Percentiles rank a stretch among this genome's conserved stretches.
phyloP scores from a whole-genome alignment of 352 stramenopile genomes.

The Globisporangium abappressorium region DNA sequence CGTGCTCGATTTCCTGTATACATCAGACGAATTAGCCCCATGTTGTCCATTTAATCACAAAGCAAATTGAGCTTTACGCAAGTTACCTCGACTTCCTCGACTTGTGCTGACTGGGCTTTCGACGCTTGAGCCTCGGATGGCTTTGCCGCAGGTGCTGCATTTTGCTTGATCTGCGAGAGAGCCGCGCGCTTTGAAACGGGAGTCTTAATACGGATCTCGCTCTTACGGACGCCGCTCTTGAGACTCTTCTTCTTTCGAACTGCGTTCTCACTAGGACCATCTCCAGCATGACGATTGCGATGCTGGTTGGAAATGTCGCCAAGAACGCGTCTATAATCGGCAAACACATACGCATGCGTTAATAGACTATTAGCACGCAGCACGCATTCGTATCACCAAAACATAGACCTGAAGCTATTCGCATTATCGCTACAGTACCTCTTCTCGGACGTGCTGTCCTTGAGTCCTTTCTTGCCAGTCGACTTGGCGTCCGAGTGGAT shows the following conservation, averaged over 20 bases:
- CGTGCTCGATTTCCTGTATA: conserved; percentile 62
- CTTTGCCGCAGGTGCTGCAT: background rate
- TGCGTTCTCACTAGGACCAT: background rate
- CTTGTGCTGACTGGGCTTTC: conserved; percentile 13
- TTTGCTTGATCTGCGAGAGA: background rate
- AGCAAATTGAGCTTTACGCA: background rate
- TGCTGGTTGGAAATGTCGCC: conserved; percentile 81
- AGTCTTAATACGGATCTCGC: conserved; percentile 25
- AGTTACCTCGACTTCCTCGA: conserved; percentile 42
- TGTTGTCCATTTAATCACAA: background rate
- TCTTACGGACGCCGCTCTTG: conserved; percentile 17
- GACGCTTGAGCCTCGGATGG: conserved; percentile 15
- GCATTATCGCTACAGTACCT: conserved; percentile 16
- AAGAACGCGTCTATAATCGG: conserved; percentile 44
- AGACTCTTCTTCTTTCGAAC: conserved; percentile 28
- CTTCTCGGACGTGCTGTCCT: conserved; percentile 39
- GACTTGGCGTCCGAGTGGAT: conserved; percentile 45
- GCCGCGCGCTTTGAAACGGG: conserved; percentile 18
- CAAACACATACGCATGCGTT: background rate
- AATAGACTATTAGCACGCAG: background rate
- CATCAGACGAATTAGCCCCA: background rate
- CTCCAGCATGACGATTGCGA: conserved; percentile 25
- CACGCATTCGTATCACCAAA: background rate
- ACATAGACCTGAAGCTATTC: background rate
- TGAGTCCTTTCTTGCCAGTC: conserved; percentile 29